phyloP scores from a whole-genome alignment of 1,139 yeast genomes.

The Yamadazyma diddensiae region DNA sequence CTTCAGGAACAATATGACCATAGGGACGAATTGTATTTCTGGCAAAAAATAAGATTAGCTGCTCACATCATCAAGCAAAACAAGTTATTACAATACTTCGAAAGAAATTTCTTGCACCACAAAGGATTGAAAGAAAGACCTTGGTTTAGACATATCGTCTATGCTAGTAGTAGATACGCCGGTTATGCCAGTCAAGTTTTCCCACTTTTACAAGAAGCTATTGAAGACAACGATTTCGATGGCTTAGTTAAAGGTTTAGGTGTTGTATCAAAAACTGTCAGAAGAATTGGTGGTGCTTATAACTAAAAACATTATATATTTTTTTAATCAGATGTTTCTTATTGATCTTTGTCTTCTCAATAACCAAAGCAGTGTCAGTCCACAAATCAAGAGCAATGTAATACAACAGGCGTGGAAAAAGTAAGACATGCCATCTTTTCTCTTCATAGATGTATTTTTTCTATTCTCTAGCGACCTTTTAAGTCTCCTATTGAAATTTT shows the following conservation, averaged over 20 bases:
- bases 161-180: constrained; percentile 80
- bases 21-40: constrained; percentile 30
- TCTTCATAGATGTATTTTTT: constrained; percentile 65
- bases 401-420: constrained; percentile 2
- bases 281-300: constrained; percentile 18
- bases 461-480: constrained; percentile 76
- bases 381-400: constrained; percentile 1
- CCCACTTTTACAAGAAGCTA: constrained; percentile 78
- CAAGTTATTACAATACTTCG: constrained; percentile 50
- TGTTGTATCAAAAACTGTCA: constrained; percentile 39
- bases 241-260: constrained; percentile 58
- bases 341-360: constrained; percentile 1
- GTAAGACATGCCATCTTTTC: constrained; percentile 3
- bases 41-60: constrained; percentile 41
- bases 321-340: not conserved
- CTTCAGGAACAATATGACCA: constrained; percentile 37
- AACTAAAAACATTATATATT: not conserved
- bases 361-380: not conserved
- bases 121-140: constrained; percentile 64
- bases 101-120: constrained; percentile 61
- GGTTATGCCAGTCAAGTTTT: constrained; percentile 83
- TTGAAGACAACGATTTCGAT: constrained; percentile 62
- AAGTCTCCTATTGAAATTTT: constrained; percentile 26
- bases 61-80: constrained; percentile 38
- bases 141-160: constrained; percentile 88